Conservation (phyloP, 1,284 basidiomycete species). For the Boletus sp. region DNA sequence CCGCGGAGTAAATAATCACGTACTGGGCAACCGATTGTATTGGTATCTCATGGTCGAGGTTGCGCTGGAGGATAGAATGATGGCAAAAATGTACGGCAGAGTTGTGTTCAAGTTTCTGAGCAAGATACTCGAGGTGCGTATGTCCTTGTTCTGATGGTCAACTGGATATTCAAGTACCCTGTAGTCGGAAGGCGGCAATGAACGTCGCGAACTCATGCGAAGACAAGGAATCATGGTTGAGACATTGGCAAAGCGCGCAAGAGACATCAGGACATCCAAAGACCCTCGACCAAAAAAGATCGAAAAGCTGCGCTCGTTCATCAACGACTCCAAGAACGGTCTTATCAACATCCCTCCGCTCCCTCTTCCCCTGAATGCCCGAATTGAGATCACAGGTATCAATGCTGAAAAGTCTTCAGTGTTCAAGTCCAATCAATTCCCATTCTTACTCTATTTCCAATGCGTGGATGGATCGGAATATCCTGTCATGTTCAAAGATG, state of each 20-base stretch:
- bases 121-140: slow-evolving; percentile 74
- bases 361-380: slow-evolving; percentile 87
- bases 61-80: slow-evolving; percentile 66
- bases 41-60: slow-evolving; percentile 99
- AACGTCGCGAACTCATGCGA: slow-evolving; percentile 76
- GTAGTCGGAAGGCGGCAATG: slow-evolving; percentile 69
- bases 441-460: slow-evolving; percentile 87
- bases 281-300: slow-evolving; percentile 96
- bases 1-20: slow-evolving; percentile 76
- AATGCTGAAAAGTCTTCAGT: slow-evolving; percentile 89
- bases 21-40: slow-evolving; percentile 88
- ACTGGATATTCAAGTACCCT: slow-evolving; percentile 10
- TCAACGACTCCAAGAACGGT: slow-evolving; percentile 83
- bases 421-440: slow-evolving; percentile 97
- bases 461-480: slow-evolving; percentile 76
- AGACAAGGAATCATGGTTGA: slow-evolving; percentile 86
- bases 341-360: slow-evolving; percentile 74
- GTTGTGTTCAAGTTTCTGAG: slow-evolving; percentile 88
- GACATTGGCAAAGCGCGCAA: slow-evolving; percentile 77
- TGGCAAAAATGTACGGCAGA: slow-evolving; percentile 89
- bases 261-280: slow-evolving; percentile 85
- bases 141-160: neutral
- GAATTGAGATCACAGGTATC: slow-evolving; percentile 78
- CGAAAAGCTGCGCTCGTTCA: slow-evolving; percentile 81
- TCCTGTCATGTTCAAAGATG: slow-evolving; percentile 97